Base-by-base conservation (phyloP, 192 early-diverging fungal genomes). In the Coemansia sp. region DNA sequence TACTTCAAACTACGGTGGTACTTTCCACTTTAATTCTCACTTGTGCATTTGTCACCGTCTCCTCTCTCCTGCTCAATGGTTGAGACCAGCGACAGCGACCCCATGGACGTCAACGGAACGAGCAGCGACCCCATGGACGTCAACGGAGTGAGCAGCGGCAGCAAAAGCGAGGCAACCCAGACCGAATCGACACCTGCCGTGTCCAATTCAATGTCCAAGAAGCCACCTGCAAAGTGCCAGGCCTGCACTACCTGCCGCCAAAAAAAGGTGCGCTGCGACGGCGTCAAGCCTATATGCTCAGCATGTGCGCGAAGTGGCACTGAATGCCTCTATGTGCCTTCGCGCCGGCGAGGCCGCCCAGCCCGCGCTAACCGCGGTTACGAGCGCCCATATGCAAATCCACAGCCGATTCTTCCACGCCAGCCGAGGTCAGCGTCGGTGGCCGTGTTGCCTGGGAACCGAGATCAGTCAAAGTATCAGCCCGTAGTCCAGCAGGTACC, bases 201-300 rank as follows among this genome's bases (percentile, higher is more conserved):
- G n/a, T 25, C 59, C 27, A 39, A 61, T 50, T 47, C 59, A 17
- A 19, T 59, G 24, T 32, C 67, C 11, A 70, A 73, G 43, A 75
- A 72, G 56, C 41, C 60, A 37, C 78, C 72, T 0, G 62, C 60
- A 24, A 81, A 81, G 60, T 82, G 79, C 57, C 79, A 82, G 66
- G 82, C 82, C 21, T 84, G 82, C 64, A 79, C 78, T 11, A 71
- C 68, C 52, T 84, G 82, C 32, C 70, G 82, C 38, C 77, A 73
- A 41, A 84, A 84, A 62, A 84, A 84, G 51, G 75, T 84, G 45
- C 66, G 67, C 41, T 84, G 82, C 52, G 78, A 84, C 56, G 82
- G 82, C 45, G 60, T 47, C 37, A 79, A 76, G 65, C 82, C 82
- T 10, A 56, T 47, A n/a, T 84, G 82, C 52, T 65, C 77, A 10